Base-by-base conservation (phyloP, 139 green algal genomes). In the Zygnema circumcarinatum region DNA sequence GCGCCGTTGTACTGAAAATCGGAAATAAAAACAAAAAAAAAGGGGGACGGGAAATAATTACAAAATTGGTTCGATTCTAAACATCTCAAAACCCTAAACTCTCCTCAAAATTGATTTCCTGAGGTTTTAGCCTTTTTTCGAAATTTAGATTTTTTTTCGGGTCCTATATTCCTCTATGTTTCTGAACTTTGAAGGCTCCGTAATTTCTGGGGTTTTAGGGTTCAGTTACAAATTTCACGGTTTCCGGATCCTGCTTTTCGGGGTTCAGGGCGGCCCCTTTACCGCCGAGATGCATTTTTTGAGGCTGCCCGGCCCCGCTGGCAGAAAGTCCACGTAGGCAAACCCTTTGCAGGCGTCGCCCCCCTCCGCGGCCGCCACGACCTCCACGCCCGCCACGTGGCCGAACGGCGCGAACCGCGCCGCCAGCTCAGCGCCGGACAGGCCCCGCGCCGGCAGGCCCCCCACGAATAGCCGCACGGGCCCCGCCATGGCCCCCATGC, bases 1-100 rank as follows among this genome's bases (percentile, higher is more conserved):
- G 42, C 67, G 3, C 84, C 84, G 29, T 89, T 89, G 84, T 86
- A 89, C 84, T 89, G 84, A 32, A 87, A 16, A 86, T 52, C 69
- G 36, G 29, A 35, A 38, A 56, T 31, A 11, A 31, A 20, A 41
- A 16, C 7, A 39, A 20, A 39, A 78, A 78, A 11, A 20, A 41
- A 16, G 35, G 69, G 16, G 69, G 35, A 41, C 36, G 69, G 35
- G 69, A 39, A 11, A 72, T 29, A 72, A 29, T 62, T 16, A 62
- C 16, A 7, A 7, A 62, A 62, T 62, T 62, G 7, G 16, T 62
- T 16, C 47, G 47, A 62, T 62, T 62, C 7, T 7, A 62, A 62
- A 62, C 7, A 62, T 16, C 47, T 62, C 47, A 7, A 7, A 62
- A 25, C 7, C 47, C 47, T 16, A 25, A 25, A 7, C 47, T 25